Evolutionary conservation across 768 basidiomycete genomes (phyloP), one percentile per base, ranked within the genome.

Genomic region (Mycena polygramma): DNA sequence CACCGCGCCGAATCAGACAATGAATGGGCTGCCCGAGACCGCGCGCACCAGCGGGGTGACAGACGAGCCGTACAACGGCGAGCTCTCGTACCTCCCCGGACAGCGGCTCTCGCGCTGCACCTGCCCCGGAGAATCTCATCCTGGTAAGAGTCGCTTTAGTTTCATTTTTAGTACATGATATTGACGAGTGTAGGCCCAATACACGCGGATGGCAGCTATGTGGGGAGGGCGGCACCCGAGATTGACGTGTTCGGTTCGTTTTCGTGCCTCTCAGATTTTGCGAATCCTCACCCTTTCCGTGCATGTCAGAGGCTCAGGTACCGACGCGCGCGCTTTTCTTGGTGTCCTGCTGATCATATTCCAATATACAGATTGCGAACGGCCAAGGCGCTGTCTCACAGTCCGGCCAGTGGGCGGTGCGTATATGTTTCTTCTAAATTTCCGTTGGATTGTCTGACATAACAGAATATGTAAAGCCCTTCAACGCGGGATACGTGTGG

Each of bases 51-150:
- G 85, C 58, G 94, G 94, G 17, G 91, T 19, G 35, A 57, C 0
- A 1, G 30, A 93, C 74, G 75, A 82, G 1, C 75, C 76, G 17
- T 82, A 88, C 61, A 82, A 83, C 59, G 85, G 84, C 52, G 85
- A 83, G 15, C 82, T 98, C 20, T 95, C 94, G 0, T 98, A 86
- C 77, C 91, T 97, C 39, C 92, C 91, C 0, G 97, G 97, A 13
- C 96, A 98, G 77, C 87, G 90, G 57, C 83, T 98, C 22, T 94
- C 93, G 10, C 85, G 93, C 48, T 98, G 97, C 79, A 98, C 97
- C 3, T 98, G 97, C 77, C 80, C 85, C 15, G 90, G 90, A 26
- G 93, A 97, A 80, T 84, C 90, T 13, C 96, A 98, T 79, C 97
- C 96, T 2, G 30, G 30, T 30, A 30, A 6, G 30, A 30, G 30